Evolutionary conservation across 2,329 filamentous ascomycete genomes (phyloP).

Genomic region (Alternaria tenuissima): DNA sequence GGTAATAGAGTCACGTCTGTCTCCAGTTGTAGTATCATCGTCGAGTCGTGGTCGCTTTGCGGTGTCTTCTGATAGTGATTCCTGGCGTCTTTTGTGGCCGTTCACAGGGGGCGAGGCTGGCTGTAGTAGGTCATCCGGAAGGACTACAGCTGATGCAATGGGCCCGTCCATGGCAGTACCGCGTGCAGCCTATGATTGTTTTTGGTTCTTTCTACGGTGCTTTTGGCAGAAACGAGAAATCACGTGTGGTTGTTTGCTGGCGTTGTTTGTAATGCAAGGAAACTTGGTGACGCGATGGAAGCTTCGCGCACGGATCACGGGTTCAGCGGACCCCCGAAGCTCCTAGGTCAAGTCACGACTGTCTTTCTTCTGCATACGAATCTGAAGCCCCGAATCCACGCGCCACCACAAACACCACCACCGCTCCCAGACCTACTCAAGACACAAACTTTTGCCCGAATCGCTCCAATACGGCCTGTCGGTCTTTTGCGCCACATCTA

Average conservation of each 20-base stretch:
- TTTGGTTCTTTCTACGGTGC: background rate
- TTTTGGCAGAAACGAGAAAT: background rate
- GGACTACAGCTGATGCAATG: slow-evolving; percentile 63
- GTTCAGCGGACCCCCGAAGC: slow-evolving; percentile 27
- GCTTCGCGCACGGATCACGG: slow-evolving; percentile 36
- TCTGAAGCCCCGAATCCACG: slow-evolving; percentile 12
- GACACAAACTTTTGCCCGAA: background rate
- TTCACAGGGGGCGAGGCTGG: slow-evolving; percentile 40
- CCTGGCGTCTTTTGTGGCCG: slow-evolving; percentile 61
- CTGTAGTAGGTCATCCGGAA: slow-evolving; percentile 55
- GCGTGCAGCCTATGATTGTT: background rate
- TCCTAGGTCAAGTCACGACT: slow-evolving; percentile 4
- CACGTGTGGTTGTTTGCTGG: slow-evolving; percentile 5
- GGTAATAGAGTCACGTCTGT: slow-evolving; percentile 26
- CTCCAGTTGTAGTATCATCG: slow-evolving; percentile 32
- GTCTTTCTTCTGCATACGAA: slow-evolving; percentile 22
- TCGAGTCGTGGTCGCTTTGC: slow-evolving; percentile 63
- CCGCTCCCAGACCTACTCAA: background rate
- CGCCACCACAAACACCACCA: slow-evolving; percentile 5
- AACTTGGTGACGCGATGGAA: slow-evolving; percentile 22
- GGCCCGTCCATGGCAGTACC: slow-evolving; percentile 46
- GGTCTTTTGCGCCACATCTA: background rate
- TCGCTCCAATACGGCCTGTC: background rate
- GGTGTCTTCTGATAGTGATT: slow-evolving; percentile 60
- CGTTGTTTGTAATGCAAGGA: background rate